Conservation (phyloP, 1,284 basidiomycete species). For the Cystobasidium slooffiae region DNA sequence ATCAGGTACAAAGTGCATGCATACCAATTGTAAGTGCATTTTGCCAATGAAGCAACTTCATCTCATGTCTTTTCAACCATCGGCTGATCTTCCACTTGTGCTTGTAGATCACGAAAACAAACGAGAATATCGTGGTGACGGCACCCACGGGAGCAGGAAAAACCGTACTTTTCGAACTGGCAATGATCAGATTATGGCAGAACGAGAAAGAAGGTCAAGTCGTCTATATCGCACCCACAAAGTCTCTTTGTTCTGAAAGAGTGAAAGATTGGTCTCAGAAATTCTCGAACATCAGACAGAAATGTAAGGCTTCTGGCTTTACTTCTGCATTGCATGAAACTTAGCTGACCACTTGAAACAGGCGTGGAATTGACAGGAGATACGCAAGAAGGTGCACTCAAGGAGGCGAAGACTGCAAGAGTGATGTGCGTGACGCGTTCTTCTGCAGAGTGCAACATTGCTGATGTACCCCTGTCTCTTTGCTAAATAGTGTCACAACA, state of each 20-base stretch:
- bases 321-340: constrained; percentile 47
- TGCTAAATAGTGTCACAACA: constrained; percentile 60
- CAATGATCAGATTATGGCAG: constrained; percentile 77
- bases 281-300: constrained; percentile 68
- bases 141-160: constrained; percentile 93
- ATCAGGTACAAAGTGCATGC: constrained; percentile 82
- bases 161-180: constrained; percentile 86
- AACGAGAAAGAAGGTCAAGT: constrained; percentile 65
- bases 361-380: constrained; percentile 92
- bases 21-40: constrained; percentile 77
- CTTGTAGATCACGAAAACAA: constrained; percentile 67
- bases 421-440: constrained; percentile 65
- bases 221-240: constrained; percentile 76
- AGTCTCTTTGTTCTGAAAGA: constrained; percentile 76
- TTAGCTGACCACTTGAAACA: constrained; percentile 53
- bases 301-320: constrained; percentile 65
- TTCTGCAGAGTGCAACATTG: not conserved
- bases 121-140: constrained; percentile 73
- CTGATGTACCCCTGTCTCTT: constrained; percentile 24
- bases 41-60: too few species aligned
- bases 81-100: constrained; percentile 10
- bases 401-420: constrained; percentile 69
- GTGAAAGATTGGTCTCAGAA: constrained; percentile 81
- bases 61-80: too few species aligned
- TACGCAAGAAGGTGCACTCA: constrained; percentile 66